Evolutionary conservation across 1,139 yeast genomes (phyloP).

Genomic region (Candida sanyaensis): DNA sequence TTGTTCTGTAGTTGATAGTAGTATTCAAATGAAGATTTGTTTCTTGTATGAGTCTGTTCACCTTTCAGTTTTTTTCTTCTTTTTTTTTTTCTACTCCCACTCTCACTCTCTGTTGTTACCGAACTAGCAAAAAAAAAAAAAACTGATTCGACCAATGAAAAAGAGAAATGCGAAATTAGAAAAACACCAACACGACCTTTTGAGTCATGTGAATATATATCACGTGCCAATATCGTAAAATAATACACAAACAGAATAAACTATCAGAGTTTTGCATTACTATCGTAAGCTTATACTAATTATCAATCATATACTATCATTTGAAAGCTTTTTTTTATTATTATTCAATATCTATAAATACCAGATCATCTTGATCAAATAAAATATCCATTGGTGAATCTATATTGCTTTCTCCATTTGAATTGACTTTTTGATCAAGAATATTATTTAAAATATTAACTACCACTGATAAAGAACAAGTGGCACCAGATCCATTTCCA

Average conservation of each 20-base stretch:
- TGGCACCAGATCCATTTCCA: neutral
- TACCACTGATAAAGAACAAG: neutral
- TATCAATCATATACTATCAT: too few species aligned
- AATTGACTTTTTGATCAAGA: neutral
- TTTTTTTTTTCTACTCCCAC: neutral
- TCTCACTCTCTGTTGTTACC: neutral
- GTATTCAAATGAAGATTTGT: neutral
- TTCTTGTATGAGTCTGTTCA: neutral
- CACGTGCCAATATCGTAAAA: too few species aligned
- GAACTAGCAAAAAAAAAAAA: neutral
- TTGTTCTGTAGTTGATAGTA: neutral
- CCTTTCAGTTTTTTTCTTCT: neutral
- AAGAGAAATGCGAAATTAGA: neutral
- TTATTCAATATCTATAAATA: neutral
- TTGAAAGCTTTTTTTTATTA: neutral
- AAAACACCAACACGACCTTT: neutral
- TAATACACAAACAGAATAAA: too few species aligned
- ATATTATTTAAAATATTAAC: neutral
- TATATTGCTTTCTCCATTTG: neutral
- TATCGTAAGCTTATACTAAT: too few species aligned
- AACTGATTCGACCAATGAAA: constrained; percentile 1
- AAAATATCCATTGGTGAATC: neutral
- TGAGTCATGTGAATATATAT: neutral
- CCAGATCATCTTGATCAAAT: neutral
- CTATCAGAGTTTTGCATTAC: neutral